phyloP scores from a whole-genome alignment of 495 filamentous ascomycete genomes.

The Penicillium verhagenii region DNA sequence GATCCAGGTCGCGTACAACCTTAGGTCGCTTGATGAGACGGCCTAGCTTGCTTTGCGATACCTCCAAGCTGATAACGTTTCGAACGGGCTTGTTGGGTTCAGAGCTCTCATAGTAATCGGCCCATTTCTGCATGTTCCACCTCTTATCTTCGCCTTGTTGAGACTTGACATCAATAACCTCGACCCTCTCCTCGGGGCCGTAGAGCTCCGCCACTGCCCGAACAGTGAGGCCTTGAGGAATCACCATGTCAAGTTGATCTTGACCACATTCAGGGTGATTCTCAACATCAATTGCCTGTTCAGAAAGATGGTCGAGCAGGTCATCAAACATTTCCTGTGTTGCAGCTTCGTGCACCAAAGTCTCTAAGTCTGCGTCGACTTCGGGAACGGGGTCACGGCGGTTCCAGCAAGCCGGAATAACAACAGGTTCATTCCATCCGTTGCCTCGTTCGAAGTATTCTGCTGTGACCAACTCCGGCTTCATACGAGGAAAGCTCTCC shows the following conservation, averaged over 20 bases:
- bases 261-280: conserved; percentile 58
- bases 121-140: conserved; percentile 73
- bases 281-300: conserved; percentile 41
- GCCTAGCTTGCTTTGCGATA: conserved; percentile 66
- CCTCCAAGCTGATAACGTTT: conserved; percentile 76
- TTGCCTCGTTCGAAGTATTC: conserved; percentile 66
- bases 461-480: conserved; percentile 63
- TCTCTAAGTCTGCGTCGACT: conserved; percentile 27
- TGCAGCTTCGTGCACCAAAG: conserved; percentile 34
- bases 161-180: conserved; percentile 76
- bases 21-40: conserved; percentile 65
- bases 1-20: conserved; percentile 68
- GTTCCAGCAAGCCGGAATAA: conserved; percentile 67
- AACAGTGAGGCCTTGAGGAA: conserved; percentile 66
- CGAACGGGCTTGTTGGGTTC: conserved; percentile 60
- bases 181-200: conserved; percentile 62
- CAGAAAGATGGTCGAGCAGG: conserved; percentile 38
- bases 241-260: conserved; percentile 72
- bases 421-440: conserved; percentile 69
- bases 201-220: conserved; percentile 64
- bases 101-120: conserved; percentile 70
- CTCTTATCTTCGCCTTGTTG: conserved; percentile 66
- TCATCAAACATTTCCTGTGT: conserved; percentile 51
- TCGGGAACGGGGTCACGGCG: conserved; percentile 44
- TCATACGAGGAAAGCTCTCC: conserved; percentile 66